Percentiles rank a stretch among this genome's conserved stretches.
Evolutionary conservation across 352 stramenopile genomes (phyloP).

Genomic region (Globisporangium spiculum): DNA sequence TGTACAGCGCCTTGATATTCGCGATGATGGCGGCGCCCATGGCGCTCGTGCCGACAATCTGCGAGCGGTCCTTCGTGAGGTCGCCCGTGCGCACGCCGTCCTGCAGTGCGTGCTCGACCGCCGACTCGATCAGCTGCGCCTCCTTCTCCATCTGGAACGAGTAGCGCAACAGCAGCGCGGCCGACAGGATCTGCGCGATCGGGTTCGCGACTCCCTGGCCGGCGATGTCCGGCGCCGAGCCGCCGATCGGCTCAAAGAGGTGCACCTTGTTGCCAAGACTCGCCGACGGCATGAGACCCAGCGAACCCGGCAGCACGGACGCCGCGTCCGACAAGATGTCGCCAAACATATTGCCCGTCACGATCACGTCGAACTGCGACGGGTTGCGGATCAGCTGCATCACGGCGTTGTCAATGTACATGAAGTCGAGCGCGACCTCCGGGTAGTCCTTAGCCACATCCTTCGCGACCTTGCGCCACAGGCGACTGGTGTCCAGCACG

Average conservation of each 20-base stretch:
- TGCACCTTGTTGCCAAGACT: slow-evolving; percentile 89
- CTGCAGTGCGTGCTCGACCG: slow-evolving; percentile 81
- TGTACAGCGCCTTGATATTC: slow-evolving; percentile 63
- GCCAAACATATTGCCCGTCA: slow-evolving; percentile 99
- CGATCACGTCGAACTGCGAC: slow-evolving; percentile 99
- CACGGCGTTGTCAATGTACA: slow-evolving; percentile 99
- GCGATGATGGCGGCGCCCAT: slow-evolving; percentile 83
- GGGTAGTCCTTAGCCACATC: slow-evolving; percentile 89
- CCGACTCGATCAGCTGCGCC: slow-evolving; percentile 76
- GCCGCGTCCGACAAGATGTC: slow-evolving; percentile 98
- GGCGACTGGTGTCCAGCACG: slow-evolving; percentile 95
- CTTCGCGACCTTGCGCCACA: slow-evolving; percentile 92
- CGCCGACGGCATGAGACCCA: slow-evolving; percentile 98
- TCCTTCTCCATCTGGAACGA: slow-evolving; percentile 83
- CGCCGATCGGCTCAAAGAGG: slow-evolving; percentile 98
- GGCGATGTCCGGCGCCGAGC: slow-evolving; percentile 97
- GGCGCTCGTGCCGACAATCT: slow-evolving; percentile 58
- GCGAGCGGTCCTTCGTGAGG: slow-evolving; percentile 57
- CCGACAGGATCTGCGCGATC: slow-evolving; percentile 97
- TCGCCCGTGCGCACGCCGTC: slow-evolving; percentile 85
- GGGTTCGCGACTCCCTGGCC: slow-evolving; percentile 96
- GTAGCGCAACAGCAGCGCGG: slow-evolving; percentile 96
- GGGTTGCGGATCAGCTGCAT: slow-evolving; percentile 98
- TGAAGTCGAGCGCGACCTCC: slow-evolving; percentile 95
- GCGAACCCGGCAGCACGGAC: slow-evolving; percentile 96